These are phyloP conservation scores for Spizellomyces sp. DNA, from an alignment of 192 early-diverging fungal species.

Conservation along the genomic window DNA sequence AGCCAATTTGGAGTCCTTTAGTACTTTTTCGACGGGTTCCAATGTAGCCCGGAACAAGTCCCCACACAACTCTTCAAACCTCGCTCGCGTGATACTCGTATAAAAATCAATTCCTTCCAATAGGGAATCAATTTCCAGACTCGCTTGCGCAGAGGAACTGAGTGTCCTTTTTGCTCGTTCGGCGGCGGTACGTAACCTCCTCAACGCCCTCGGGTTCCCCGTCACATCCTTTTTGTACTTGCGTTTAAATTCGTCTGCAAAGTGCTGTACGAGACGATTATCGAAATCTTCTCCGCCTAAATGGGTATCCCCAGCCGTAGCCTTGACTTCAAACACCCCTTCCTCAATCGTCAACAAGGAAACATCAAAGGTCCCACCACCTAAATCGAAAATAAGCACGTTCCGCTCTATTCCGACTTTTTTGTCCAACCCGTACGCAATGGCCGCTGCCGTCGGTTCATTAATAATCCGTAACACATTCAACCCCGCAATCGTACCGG, in stretches of 20 bases:
- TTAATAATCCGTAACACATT: slow-evolving; percentile 96
- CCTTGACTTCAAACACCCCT: slow-evolving; percentile 92
- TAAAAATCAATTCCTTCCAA: slow-evolving; percentile 92
- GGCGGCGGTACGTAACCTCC: slow-evolving; percentile 93
- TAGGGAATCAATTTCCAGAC: slow-evolving; percentile 87
- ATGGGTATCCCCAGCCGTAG: slow-evolving; percentile 93
- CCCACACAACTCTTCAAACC: slow-evolving; percentile 91
- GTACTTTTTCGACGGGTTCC: slow-evolving; percentile 90
- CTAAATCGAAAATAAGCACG: slow-evolving; percentile 90
- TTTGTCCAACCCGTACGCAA: slow-evolving; percentile 94
- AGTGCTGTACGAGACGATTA: slow-evolving; percentile 95
- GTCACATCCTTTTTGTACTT: slow-evolving; percentile 96
- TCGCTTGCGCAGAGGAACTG: slow-evolving; percentile 79
- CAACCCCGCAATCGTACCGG: slow-evolving; percentile 86
- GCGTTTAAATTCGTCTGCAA: slow-evolving; percentile 93
- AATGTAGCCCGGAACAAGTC: slow-evolving; percentile 88
- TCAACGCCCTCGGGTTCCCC: slow-evolving; percentile 83
- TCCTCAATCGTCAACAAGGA: slow-evolving; percentile 95
- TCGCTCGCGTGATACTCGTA: slow-evolving; percentile 87
- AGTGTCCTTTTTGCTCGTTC: slow-evolving; percentile 92
- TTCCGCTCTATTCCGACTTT: slow-evolving; percentile 78
- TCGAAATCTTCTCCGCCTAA: slow-evolving; percentile 99
- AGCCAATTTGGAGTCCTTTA: slow-evolving; percentile 85
- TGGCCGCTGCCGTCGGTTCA: slow-evolving; percentile 97
- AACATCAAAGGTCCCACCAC: slow-evolving; percentile 92